Evolutionary conservation across 805 yeast genomes (phyloP).

Genomic region (Barnettozyma pratensis): DNA sequence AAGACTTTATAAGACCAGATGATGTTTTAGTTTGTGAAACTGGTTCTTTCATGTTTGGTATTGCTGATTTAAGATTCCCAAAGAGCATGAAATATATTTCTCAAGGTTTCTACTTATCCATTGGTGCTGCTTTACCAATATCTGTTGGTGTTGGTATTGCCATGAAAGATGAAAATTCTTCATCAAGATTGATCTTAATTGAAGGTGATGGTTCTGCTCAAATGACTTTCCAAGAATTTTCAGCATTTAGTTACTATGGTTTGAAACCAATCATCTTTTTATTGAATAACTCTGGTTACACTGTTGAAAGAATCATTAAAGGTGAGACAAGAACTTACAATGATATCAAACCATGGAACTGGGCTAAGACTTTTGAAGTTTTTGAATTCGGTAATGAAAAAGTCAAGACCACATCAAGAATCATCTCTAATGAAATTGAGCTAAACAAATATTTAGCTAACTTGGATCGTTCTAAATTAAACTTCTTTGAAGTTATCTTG

Average conservation of each 20-base stretch:
- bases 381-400: constrained; percentile 49
- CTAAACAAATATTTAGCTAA: constrained; percentile 28
- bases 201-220: constrained; percentile 96
- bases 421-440: constrained; percentile 36
- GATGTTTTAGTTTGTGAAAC: constrained; percentile 80
- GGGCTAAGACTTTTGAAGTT: constrained; percentile 61
- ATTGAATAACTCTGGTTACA: constrained; percentile 82
- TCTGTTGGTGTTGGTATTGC: constrained; percentile 81
- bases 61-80: constrained; percentile 64
- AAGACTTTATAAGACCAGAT: constrained; percentile 45
- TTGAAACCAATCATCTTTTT: constrained; percentile 67
- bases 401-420: constrained; percentile 23
- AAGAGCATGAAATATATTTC: constrained; percentile 45
- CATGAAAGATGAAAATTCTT: constrained; percentile 44
- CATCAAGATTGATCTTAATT: constrained; percentile 59
- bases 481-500: constrained; percentile 55
- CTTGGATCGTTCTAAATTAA: constrained; percentile 29
- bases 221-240: constrained; percentile 85
- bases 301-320: constrained; percentile 81
- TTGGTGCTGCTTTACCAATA: constrained; percentile 86
- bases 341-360: constrained; percentile 83
- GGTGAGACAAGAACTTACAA: constrained; percentile 77
- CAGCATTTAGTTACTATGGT: constrained; percentile 54
- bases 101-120: constrained; percentile 77
- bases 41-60: constrained; percentile 76